Conservation (phyloP, 176 grass and related monocot genomes). For the Tillandsia leiboldiana region DNA sequence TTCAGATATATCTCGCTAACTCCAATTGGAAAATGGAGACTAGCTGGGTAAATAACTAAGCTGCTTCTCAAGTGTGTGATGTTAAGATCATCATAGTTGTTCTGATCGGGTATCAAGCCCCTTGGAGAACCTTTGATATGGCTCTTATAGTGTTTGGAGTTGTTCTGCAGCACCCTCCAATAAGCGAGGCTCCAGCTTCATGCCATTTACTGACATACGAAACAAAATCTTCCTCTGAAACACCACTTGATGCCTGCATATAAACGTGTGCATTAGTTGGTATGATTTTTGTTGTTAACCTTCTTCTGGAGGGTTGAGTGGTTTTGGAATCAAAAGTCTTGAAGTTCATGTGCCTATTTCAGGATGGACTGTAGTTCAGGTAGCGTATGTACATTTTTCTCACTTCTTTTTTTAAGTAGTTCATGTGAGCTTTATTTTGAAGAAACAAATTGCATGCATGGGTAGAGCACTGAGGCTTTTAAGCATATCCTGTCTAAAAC, state of each 20-base stretch:
- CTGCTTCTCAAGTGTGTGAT: too few species aligned
- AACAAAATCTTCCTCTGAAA: slow-evolving; percentile 53
- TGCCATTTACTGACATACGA: slow-evolving; percentile 53
- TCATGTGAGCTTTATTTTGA: too few species aligned
- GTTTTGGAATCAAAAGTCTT: too few species aligned
- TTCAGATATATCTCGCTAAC: too few species aligned
- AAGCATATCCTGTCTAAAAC: background rate
- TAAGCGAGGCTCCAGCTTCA: slow-evolving; percentile 59
- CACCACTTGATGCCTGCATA: slow-evolving; percentile 28
- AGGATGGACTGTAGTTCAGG: background rate
- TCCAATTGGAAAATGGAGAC: too few species aligned
- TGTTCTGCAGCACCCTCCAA: slow-evolving; percentile 70
- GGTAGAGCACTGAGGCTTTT: background rate
- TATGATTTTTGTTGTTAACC: background rate
- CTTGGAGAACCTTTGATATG: slow-evolving; percentile 40
- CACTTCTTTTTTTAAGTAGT: too few species aligned
- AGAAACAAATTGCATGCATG: background rate
- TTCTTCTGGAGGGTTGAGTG: too few species aligned
- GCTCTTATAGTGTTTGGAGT: slow-evolving; percentile 49
- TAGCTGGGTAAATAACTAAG: too few species aligned
- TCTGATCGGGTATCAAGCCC: background rate
- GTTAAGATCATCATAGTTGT: too few species aligned
- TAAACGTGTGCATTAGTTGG: background rate
- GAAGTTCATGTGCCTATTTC: background rate
- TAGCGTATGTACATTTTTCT: too few species aligned